These are phyloP conservation scores for Leishmania major DNA, from an alignment of 208 protist species.

Conservation along the genomic window DNA sequence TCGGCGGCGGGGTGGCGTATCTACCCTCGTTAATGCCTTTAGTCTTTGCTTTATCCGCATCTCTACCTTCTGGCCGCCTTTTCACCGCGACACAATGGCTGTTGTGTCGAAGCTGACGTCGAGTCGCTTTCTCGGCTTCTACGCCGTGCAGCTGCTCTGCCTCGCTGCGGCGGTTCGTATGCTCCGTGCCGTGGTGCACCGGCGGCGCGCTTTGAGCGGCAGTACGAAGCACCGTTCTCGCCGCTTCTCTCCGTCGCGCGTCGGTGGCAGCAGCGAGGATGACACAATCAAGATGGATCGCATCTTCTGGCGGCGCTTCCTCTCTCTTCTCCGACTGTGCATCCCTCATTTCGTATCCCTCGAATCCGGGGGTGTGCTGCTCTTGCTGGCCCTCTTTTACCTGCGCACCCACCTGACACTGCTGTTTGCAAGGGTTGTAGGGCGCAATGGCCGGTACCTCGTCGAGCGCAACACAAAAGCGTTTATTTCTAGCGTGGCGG, in stretches of 20 bases:
- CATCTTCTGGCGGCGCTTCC: conserved; percentile 60
- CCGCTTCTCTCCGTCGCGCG: conserved; percentile 5
- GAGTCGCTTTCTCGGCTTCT: conserved; percentile 30
- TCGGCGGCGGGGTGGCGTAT: too few species aligned
- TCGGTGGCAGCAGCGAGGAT: conserved; percentile 7
- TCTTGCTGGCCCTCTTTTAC: conserved; percentile 56
- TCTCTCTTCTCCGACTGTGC: conserved; percentile 64
- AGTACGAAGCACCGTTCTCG: conserved; percentile 17
- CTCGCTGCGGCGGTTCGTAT: conserved; percentile 30
- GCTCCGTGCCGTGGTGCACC: conserved; percentile 14
- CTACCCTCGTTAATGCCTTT: neutral
- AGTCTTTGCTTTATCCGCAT: neutral
- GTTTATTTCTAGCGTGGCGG: conserved; percentile 68
- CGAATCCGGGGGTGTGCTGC: conserved; percentile 48
- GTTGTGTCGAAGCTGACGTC: conserved; percentile 34
- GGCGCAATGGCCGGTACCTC: conserved; percentile 55
- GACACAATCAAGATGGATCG: conserved; percentile 39
- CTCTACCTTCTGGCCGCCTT: neutral
- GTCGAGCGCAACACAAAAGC: conserved; percentile 57
- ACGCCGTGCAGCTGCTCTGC: conserved; percentile 34
- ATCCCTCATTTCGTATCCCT: conserved; percentile 54
- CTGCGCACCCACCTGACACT: conserved; percentile 58
- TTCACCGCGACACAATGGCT: conserved; percentile 15
- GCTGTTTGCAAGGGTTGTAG: conserved; percentile 55
- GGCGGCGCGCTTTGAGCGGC: conserved; percentile 6